These are phyloP conservation scores for Canavalia gladiata DNA, from an alignment of 306 rosid species.

Conservation along the genomic window DNA sequence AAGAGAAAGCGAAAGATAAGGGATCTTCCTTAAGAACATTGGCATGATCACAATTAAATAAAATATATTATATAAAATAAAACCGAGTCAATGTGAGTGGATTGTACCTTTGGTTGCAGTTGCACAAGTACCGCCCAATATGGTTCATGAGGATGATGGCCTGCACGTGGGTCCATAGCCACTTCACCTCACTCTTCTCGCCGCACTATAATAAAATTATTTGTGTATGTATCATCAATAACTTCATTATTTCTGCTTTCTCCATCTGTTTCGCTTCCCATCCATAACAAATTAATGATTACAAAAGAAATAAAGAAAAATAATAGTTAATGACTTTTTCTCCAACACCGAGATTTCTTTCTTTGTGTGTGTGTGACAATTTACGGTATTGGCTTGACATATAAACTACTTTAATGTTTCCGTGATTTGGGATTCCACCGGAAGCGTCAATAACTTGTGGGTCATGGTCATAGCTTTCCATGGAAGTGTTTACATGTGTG, in stretches of 20 bases:
- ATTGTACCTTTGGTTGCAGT: conserved; percentile 42
- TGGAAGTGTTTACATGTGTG: neutral
- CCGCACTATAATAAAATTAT: neutral
- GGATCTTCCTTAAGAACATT: neutral
- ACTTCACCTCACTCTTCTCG: neutral
- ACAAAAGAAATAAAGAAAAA: neutral
- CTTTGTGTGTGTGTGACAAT: conserved; percentile 11
- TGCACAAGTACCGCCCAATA: conserved; percentile 35
- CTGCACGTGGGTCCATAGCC: conserved; percentile 56
- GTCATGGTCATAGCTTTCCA: neutral
- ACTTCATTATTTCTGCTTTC: conserved; percentile 26
- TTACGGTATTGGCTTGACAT: conserved; percentile 15
- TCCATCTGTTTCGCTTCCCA: conserved; percentile 16
- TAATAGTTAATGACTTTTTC: neutral
- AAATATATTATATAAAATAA: neutral
- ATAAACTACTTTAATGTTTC: conserved; percentile 22
- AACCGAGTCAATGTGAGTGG: conserved; percentile 46
- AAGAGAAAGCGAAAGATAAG: neutral
- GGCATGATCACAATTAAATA: neutral
- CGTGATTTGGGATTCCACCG: conserved; percentile 37
- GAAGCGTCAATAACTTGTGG: conserved; percentile 11
- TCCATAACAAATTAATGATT: conserved; percentile 16
- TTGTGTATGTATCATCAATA: neutral
- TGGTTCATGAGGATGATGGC: conserved; percentile 46
- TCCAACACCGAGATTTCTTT: neutral